phyloP scores from a whole-genome alignment of 2,329 filamentous ascomycete genomes.

The Ceratocystis alfenasii region DNA sequence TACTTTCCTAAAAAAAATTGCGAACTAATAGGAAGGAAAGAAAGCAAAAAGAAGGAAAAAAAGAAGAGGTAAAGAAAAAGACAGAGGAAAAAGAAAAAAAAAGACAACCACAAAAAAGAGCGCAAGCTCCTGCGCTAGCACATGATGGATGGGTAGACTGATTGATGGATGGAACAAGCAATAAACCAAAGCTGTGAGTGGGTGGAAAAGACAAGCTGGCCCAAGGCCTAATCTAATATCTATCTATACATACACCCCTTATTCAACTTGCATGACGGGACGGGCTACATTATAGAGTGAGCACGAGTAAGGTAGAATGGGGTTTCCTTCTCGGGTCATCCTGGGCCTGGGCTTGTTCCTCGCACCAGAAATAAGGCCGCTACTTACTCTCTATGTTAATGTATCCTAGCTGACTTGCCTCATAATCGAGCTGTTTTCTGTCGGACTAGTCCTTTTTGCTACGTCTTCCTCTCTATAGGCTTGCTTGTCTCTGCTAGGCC shows the following conservation, averaged over 20 bases:
- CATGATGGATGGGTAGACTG: not conserved
- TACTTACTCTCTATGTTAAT: not conserved
- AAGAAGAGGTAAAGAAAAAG: not conserved
- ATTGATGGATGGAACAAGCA: not conserved
- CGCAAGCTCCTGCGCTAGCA: not conserved
- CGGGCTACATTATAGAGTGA: not conserved
- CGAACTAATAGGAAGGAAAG: not conserved
- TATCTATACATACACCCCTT: not conserved
- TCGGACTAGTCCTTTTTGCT: not conserved
- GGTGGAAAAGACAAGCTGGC: too few relatives aligned
- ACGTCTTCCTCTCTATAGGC: not conserved
- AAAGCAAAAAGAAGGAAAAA: not conserved
- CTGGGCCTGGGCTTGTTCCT: not conserved
- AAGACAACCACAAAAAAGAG: not conserved
- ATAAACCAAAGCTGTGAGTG: not conserved
- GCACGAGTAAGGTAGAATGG: not conserved
- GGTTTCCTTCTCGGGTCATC: not conserved
- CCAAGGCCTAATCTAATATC: too few relatives aligned
- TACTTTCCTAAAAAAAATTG: not conserved
- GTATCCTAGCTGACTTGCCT: not conserved
- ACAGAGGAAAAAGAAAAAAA: not conserved
- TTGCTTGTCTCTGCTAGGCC: not conserved
- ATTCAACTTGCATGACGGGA: not conserved
- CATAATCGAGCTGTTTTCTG: slow-evolving; percentile 4
- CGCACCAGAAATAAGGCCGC: not conserved